These are phyloP conservation scores for Acarospora socialis DNA, from an alignment of 2,329 filamentous ascomycete species.

Conservation along the genomic window DNA sequence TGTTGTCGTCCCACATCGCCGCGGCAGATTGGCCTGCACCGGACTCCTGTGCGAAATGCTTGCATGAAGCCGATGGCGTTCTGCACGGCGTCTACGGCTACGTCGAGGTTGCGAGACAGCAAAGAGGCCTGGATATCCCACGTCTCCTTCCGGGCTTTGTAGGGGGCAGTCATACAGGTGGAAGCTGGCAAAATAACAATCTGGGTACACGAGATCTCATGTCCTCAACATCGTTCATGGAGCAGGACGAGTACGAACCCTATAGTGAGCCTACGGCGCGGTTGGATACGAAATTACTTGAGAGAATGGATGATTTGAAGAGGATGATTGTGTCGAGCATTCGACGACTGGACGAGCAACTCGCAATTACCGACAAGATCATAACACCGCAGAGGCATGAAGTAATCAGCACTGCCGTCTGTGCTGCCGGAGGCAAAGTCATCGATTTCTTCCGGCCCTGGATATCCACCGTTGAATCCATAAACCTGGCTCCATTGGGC, in stretches of 20 bases:
- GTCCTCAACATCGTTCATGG: conserved; percentile 55
- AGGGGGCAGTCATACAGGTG: conserved; percentile 66
- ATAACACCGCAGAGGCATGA: conserved; percentile 67
- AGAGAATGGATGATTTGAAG: conserved; percentile 74
- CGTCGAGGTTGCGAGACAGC: conserved; percentile 85
- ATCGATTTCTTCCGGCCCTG: conserved; percentile 82
- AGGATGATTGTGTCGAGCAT: conserved; percentile 74
- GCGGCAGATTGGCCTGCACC: conserved; percentile 89
- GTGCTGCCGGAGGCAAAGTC: conserved; percentile 61
- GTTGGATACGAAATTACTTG: conserved; percentile 64
- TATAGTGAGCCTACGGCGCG: conserved; percentile 54
- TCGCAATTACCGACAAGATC: conserved; percentile 65
- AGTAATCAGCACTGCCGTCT: conserved; percentile 68
- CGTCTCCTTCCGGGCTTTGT: conserved; percentile 91
- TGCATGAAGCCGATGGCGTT: conserved; percentile 95
- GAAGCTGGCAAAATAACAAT: conserved; percentile 68
- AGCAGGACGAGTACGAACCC: conserved; percentile 70
- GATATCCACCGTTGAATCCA: conserved; percentile 79
- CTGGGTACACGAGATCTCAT: conserved; percentile 51
- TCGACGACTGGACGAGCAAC: conserved; percentile 71
- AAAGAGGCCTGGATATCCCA: conserved; percentile 83
- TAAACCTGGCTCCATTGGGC: conserved; percentile 69
- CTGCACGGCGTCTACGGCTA: conserved; percentile 89
- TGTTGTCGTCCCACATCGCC: conserved; percentile 94
- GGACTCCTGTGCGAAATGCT: conserved; percentile 85